These are phyloP conservation scores for Suhomyces coccinellae DNA, from an alignment of 1,139 yeast genomes.

Conservation along the genomic window DNA sequence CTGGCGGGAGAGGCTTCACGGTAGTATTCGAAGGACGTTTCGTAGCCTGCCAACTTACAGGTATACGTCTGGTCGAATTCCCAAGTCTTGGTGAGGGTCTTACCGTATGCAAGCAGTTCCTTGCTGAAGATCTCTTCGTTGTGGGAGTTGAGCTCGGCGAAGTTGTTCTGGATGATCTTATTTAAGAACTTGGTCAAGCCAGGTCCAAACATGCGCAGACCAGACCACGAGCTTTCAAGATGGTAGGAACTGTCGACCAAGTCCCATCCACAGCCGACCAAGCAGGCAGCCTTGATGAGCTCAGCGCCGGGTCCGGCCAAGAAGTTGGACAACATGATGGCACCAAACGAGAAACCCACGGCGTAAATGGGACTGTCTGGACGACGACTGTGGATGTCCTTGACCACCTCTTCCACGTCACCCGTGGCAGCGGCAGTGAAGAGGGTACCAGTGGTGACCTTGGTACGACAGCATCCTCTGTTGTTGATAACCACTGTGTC, in stretches of 20 bases:
- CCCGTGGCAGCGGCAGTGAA: conserved; percentile 75
- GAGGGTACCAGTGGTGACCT: conserved; percentile 69
- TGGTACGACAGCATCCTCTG: conserved; percentile 86
- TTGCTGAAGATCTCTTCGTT: conserved; percentile 33
- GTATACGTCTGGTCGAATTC: conserved; percentile 76
- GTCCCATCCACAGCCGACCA: conserved; percentile 39
- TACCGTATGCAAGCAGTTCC: conserved; percentile 33
- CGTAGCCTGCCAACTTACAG: conserved; percentile 70
- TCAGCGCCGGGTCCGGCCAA: conserved; percentile 46
- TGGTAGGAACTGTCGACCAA: conserved; percentile 45
- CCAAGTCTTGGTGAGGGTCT: conserved; percentile 37
- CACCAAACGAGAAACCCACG: conserved; percentile 83
- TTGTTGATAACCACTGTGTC: conserved; percentile 77
- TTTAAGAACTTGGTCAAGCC: conserved; percentile 66
- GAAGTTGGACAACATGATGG: conserved; percentile 55
- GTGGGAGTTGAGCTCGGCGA: conserved; percentile 47
- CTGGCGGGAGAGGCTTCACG: conserved; percentile 64
- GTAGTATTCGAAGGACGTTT: conserved; percentile 71
- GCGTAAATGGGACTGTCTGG: conserved; percentile 76
- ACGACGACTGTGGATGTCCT: conserved; percentile 52
- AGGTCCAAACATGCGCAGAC: conserved; percentile 62
- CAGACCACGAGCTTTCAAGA: conserved; percentile 56
- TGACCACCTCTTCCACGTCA: conserved; percentile 64
- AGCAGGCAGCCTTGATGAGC: conserved; percentile 62
- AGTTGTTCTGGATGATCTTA: conserved; percentile 63